A percentile compares a stretch with the other conserved stretches of the same genome.
Evolutionary conservation across 176 grass and related monocot species (phyloP).

Genomic region (Melocanna baccifera): DNA sequence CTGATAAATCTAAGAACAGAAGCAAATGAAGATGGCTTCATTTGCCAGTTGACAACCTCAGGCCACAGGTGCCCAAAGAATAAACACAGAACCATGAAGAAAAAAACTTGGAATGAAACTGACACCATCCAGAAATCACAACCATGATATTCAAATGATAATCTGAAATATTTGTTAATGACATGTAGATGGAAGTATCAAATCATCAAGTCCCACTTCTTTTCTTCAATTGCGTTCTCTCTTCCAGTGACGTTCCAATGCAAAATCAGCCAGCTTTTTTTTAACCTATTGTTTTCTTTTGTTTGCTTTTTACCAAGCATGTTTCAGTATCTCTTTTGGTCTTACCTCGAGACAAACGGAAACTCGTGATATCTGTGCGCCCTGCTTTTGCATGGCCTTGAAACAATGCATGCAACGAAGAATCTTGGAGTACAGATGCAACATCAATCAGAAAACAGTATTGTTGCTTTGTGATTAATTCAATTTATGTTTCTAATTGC

Average conservation of each 20-base stretch:
- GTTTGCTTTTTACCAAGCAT: constrained; percentile 39
- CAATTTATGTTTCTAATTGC: neutral
- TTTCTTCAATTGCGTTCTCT: constrained; percentile 21
- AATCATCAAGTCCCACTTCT: constrained; percentile 5
- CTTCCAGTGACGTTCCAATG: constrained; percentile 27
- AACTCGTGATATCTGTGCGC: constrained; percentile 54
- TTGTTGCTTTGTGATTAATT: constrained; percentile 15
- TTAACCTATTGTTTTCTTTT: constrained; percentile 34
- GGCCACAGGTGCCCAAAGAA: neutral
- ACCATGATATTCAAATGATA: neutral
- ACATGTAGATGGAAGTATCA: neutral
- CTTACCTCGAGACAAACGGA: constrained; percentile 43
- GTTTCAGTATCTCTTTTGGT: constrained; percentile 47
- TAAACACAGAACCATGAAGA: neutral
- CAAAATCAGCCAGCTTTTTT: constrained; percentile 23
- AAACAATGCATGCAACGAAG: constrained; percentile 49
- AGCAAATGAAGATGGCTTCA: neutral
- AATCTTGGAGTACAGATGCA: constrained; percentile 54
- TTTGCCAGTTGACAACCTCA: neutral
- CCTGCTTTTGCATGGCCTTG: constrained; percentile 58
- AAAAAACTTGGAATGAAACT: neutral
- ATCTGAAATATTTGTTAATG: neutral
- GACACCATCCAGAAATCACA: neutral
- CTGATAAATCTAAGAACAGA: neutral
- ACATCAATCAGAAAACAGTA: constrained; percentile 43